Evolutionary conservation across 2,329 filamentous ascomycete genomes (phyloP), one percentile per base, ranked within the genome.

Genomic region (Ascochyta rabiei): DNA sequence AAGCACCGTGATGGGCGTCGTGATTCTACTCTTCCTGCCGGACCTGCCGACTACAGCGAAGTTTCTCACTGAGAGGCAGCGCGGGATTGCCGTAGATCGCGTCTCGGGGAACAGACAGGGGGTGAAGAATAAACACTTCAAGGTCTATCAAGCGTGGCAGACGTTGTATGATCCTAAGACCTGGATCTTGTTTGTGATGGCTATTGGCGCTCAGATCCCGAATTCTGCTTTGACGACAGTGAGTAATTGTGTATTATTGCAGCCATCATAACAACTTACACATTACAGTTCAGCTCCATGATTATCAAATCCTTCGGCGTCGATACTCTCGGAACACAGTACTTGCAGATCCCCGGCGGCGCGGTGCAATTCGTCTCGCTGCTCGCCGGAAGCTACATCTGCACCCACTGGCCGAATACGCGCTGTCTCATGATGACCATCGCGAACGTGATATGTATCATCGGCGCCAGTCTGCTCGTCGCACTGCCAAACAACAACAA

Each of bases 291-390:
- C 59, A 77, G 75, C 1, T 79, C 77, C 10, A 73, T 82, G 16
- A 80, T 82, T 47, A 76, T 82, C 47, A 71, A 72, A n/a, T 78
- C 78, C 89, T 76, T 98, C 90, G 18, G 90, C 90, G 64, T 98
- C 96, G 77, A 98, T 87, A 40, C 92, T 83, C 75, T 98, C 89
- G 2, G 95, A 95, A 44, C 95, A 85, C 82, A 84, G 55, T 84
- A 84, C 54, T 79, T 86, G 9, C 82, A 86, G 57, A 86, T 87
- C 48, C 84, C 84, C 0, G 84, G 83, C 15, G 84, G 83, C 18
- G 76, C 75, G 3, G 67, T 77, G 4, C 74, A 77, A 26, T 71
- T 78, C 13, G 50, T 77, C 2, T 66, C 75, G 0, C 67, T 78
- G 48, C 70, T 63, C n/a, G 63, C 62, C 15, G 72, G 73, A 10